Percentiles rank a stretch among this genome's conserved stretches.
These are phyloP conservation scores for Phoma sp. DNA, from an alignment of 2,329 filamentous ascomycete genomes.

Conservation along the genomic window DNA sequence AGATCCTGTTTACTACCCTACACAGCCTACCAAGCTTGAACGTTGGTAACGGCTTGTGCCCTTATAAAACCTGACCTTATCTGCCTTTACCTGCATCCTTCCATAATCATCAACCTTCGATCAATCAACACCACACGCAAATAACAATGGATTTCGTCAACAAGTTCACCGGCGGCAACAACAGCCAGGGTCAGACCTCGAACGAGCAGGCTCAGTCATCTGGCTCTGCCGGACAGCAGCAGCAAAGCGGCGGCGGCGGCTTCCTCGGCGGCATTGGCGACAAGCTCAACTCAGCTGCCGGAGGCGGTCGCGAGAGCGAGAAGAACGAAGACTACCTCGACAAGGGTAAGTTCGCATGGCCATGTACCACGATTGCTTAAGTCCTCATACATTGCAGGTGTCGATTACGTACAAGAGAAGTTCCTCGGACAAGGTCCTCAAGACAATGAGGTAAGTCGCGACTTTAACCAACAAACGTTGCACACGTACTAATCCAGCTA, in stretches of 20 bases:
- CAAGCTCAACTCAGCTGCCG: slow-evolving; percentile 75
- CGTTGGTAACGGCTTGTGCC: slow-evolving; percentile 2
- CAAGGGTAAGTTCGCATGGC: slow-evolving; percentile 65
- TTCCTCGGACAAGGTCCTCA: slow-evolving; percentile 74
- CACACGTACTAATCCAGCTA: slow-evolving; percentile 17
- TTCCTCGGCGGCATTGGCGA: slow-evolving; percentile 68
- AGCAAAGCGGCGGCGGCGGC: slow-evolving; percentile 45
- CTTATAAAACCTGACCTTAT: slow-evolving; percentile 11
- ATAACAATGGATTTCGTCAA: slow-evolving; percentile 58
- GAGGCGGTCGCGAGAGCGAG: slow-evolving; percentile 76
- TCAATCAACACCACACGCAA: slow-evolving; percentile 10
- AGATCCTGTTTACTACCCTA: slow-evolving; percentile 17
- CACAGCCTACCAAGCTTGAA: slow-evolving; percentile 19
- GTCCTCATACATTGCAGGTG: slow-evolving; percentile 57
- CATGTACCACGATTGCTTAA: neutral
- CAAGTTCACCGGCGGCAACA: slow-evolving; percentile 52
- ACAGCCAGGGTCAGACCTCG: slow-evolving; percentile 36
- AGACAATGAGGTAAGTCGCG: slow-evolving; percentile 54
- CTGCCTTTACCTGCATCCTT: slow-evolving; percentile 6
- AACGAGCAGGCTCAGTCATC: slow-evolving; percentile 40
- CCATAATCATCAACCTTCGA: slow-evolving; percentile 12
- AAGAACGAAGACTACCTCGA: slow-evolving; percentile 84
- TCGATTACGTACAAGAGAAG: slow-evolving; percentile 81
- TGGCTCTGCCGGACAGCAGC: slow-evolving; percentile 9
- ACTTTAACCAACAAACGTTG: neutral